A percentile compares a stretch with the other conserved stretches of the same genome.
Conservation (phyloP, 1,139 yeast genomes). For the Geotrichum histeridarum region DNA sequence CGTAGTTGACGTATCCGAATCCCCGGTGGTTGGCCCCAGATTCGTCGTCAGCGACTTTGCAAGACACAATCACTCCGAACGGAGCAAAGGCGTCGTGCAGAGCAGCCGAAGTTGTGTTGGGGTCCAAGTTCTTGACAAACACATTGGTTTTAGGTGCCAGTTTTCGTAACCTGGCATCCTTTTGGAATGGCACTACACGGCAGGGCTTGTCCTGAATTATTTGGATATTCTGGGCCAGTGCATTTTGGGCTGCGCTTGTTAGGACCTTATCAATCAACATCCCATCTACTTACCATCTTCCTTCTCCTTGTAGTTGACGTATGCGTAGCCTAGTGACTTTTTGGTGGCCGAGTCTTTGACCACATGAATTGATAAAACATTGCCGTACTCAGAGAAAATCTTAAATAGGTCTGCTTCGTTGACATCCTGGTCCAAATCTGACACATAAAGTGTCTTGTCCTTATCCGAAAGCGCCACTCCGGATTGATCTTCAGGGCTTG, state of each 20-base stretch:
- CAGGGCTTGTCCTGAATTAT: constrained; percentile 81
- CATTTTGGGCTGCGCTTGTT: constrained; percentile 32
- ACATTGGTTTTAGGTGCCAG: constrained; percentile 49
- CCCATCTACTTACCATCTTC: constrained; percentile 54
- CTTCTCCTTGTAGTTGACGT: constrained; percentile 75
- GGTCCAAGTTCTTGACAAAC: constrained; percentile 84
- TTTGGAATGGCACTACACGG: constrained; percentile 91
- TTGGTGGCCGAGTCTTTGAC: constrained; percentile 87
- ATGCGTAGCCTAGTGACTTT: constrained; percentile 87
- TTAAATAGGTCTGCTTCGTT: constrained; percentile 41
- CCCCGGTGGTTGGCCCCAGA: constrained; percentile 44
- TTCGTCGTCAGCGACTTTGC: constrained; percentile 85
- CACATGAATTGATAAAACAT: constrained; percentile 81
- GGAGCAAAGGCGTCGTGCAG: constrained; percentile 78
- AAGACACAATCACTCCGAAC: constrained; percentile 83
- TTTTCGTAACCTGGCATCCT: constrained; percentile 81
- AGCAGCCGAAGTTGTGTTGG: constrained; percentile 71
- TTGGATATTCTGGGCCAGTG: constrained; percentile 76
- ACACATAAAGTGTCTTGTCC: constrained; percentile 17
- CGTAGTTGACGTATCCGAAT: constrained; percentile 90
- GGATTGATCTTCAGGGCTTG: constrained; percentile 3
- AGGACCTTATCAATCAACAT: background rate
- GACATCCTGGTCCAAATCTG: constrained; percentile 18
- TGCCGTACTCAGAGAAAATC: constrained; percentile 77
- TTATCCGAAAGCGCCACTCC: background rate